Conservation (phyloP, 2,329 filamentous ascomycete species). For the Pestalotiopsis sp. region DNA sequence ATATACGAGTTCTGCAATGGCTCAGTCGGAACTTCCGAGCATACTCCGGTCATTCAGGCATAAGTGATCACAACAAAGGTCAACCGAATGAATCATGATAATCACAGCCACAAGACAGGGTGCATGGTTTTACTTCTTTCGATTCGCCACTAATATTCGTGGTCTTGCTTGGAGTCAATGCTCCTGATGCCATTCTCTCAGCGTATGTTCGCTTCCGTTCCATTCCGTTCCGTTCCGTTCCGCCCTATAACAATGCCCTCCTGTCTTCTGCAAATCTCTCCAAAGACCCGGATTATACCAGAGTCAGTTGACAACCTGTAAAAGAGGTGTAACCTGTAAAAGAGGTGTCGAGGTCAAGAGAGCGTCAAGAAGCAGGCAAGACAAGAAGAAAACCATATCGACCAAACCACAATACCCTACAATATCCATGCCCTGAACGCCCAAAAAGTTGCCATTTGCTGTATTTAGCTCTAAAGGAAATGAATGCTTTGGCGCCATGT, state of each 20-base stretch:
- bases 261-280: background rate
- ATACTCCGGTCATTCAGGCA: background rate
- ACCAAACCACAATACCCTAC: background rate
- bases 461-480: conserved; percentile 4
- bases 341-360: background rate
- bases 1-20: too few relatives aligned
- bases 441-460: conserved; percentile 4
- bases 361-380: background rate
- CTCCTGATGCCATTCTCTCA: background rate
- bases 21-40: too few relatives aligned
- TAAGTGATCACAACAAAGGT: background rate
- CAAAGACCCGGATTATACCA: background rate
- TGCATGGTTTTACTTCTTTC: background rate
- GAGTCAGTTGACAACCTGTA: background rate
- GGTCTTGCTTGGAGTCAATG: background rate
- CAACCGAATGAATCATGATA: background rate
- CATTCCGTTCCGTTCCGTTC: background rate
- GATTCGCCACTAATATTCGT: background rate
- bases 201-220: background rate
- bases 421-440: background rate
- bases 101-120: background rate
- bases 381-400: background rate
- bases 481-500: background rate
- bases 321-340: background rate
- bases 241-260: background rate